Base-by-base conservation (phyloP, 257 asterid genomes). In the Plantago elongata region DNA sequence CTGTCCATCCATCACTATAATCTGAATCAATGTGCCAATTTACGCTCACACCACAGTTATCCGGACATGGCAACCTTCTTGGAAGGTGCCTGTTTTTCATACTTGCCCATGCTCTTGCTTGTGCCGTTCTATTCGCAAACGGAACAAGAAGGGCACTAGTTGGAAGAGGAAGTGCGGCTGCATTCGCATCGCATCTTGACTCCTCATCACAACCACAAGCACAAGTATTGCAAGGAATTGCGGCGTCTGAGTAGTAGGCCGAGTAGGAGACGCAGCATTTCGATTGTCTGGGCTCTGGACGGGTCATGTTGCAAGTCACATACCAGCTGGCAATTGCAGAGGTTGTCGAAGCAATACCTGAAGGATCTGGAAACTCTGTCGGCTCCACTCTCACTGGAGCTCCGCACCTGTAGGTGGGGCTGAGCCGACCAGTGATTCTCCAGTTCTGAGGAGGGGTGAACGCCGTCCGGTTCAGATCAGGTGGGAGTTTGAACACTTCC, bases 11-110 rank as follows among this genome's bases (percentile, higher is more conserved):
- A 29, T 34, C 68, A 48, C 78, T 87, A 74, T 75, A 89, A 50
- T 89, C 95, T 1, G 91, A 78, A 30, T 92, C 97, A 0, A 92
- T 46, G 71, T 92, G 99, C 99, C 99, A 89, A 72, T 92, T 92
- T 45, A 92, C 71, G 80, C 91, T 86, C 46, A 92, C 88, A 2
- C 97, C 99, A 57, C 99, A 89, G 57, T 92, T 89, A 51, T 92
- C 97, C 0, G 97, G 94, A 62, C 99, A 92, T 0, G 99, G 99
- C 57, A 79, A 49, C 49, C 65, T 86, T 1, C 14, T 17, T 0
- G 99, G 99, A 1, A 89, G 18, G 0, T 63, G 27, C 1, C 16
- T 60, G 61, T 79, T 71, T 42, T 83, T 79, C 12, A 92, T 22
- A 11, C 56, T 65, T 9, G 94, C 88, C 73, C 80, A 89, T 0